Conservation (phyloP, 768 basidiomycete genomes). For the Russula griseocarnosa region DNA sequence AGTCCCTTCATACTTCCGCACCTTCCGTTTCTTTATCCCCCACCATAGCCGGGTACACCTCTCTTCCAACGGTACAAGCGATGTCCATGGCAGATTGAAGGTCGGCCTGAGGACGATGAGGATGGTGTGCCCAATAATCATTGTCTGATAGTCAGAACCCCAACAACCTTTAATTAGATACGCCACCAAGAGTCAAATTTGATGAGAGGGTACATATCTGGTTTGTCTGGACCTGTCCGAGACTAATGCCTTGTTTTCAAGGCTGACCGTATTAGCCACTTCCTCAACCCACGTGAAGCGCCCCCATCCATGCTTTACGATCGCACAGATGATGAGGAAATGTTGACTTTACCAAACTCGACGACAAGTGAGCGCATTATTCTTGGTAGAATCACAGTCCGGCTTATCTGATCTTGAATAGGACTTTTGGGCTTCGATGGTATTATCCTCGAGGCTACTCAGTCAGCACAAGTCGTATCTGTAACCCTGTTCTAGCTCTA, state of each 20-base stretch:
- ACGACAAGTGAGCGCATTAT: constrained; percentile 54
- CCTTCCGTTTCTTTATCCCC: not conserved
- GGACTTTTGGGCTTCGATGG: constrained; percentile 75
- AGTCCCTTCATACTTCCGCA: constrained; percentile 31
- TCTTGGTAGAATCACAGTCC: not conserved
- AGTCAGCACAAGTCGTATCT: constrained; percentile 70
- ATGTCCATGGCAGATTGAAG: constrained; percentile 87
- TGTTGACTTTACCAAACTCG: constrained; percentile 61
- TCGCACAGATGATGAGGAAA: constrained; percentile 71
- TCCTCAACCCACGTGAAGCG: constrained; percentile 67
- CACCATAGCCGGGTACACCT: constrained; percentile 72
- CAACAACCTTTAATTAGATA: constrained; percentile 43
- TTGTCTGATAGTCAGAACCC: constrained; percentile 13
- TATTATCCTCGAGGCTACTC: constrained; percentile 73
- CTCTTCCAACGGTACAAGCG: constrained; percentile 89
- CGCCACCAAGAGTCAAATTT: constrained; percentile 70
- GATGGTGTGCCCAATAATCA: constrained; percentile 49
- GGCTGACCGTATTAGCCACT: constrained; percentile 77
- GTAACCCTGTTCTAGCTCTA: constrained; percentile 57
- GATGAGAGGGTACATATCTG: constrained; percentile 53
- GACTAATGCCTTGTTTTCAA: constrained; percentile 31
- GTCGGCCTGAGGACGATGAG: constrained; percentile 75
- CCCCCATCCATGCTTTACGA: constrained; percentile 80
- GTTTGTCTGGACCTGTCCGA: not conserved
- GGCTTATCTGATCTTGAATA: constrained; percentile 30